Evolutionary conservation across 2,329 filamentous ascomycete genomes (phyloP).

Genomic region (Cladosporium velox): DNA sequence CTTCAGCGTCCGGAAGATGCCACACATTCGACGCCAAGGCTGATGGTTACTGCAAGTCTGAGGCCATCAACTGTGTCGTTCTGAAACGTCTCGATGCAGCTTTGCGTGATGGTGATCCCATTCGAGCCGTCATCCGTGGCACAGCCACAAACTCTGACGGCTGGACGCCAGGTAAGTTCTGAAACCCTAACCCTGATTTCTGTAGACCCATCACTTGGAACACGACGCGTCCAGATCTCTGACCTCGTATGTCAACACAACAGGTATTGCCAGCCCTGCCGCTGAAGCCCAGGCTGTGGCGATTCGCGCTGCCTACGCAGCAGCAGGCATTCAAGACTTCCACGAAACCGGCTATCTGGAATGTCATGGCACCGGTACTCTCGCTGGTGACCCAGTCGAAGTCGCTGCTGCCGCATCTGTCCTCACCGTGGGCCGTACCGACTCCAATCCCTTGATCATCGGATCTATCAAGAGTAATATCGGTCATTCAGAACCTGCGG

Average conservation of each 20-base stretch:
- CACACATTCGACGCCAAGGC: conserved; percentile 41
- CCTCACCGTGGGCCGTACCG: conserved; percentile 1
- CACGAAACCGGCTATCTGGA: conserved; percentile 22
- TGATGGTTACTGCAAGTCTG: conserved; percentile 55
- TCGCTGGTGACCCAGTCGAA: conserved; percentile 28
- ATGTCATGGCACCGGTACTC: conserved; percentile 30
- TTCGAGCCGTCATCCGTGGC: conserved; percentile 40
- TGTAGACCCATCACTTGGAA: too few relatives aligned
- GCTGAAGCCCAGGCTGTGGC: conserved; percentile 38
- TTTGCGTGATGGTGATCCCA: conserved; percentile 16
- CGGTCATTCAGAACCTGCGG: conserved; percentile 23
- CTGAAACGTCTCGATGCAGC: conserved; percentile 33
- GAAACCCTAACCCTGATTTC: neutral
- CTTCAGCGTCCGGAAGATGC: neutral
- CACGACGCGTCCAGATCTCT: neutral
- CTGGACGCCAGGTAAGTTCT: neutral
- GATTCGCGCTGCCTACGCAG: conserved; percentile 39
- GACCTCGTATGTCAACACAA: conserved; percentile 26
- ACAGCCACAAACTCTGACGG: conserved; percentile 43
- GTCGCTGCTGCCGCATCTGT: conserved; percentile 22
- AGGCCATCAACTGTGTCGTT: conserved; percentile 54
- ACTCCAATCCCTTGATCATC: conserved; percentile 19
- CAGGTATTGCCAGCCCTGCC: conserved; percentile 43
- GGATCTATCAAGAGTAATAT: conserved; percentile 27
- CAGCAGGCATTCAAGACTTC: conserved; percentile 29